Base-by-base conservation (phyloP, 2,329 filamentous ascomycete species). In the Calonectria pteridis region DNA sequence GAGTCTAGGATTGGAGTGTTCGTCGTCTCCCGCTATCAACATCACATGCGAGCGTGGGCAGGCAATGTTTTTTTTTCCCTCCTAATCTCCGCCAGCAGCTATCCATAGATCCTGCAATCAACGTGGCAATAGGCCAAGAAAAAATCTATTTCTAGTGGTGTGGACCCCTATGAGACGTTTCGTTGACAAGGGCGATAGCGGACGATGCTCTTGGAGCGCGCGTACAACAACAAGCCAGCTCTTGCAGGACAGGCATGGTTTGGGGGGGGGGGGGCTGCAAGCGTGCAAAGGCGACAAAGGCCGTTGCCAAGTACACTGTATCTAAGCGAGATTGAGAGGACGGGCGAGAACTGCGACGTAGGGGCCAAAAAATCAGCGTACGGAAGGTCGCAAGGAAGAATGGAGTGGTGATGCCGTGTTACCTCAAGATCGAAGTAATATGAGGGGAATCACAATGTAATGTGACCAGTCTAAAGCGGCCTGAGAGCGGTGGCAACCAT, bases 381-480 rank as follows among this genome's bases (percentile, higher is more conserved):
- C n/a, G 35, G 37, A 23, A 62, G 49, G 37, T 62, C 51, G 53
- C 6, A 62, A 35, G 64, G 33, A 43, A 50, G 43, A 43, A 49
- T 28, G 35, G 35, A 37, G 37, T 40, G 62, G 50, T 33, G 49
- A 29, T 50, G 26, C 14, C 33, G 49, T 55, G 68, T 46, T 49
- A 49, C 68, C 68, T 70, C 49, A 51, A 70, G 49, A 64, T 40
- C 23, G 35, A 65, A 16, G n/a, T 14, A 59, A 71, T 7, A 16
- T 53, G 20, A 62, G 26, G 70, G 58, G 37, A 62, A 18, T 23
- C 26, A 31, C 31, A 26, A 23, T 35, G n/a, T n/a, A 23, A 28
- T 46, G 51, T 63, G 63, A 72, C 70, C 46, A 33, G 29, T 49
- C 43, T 33, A 35, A 51, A 37, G 64, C 49, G 51, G 49, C 33